Evolutionary conservation across 2,329 filamentous ascomycete genomes (phyloP).

Genomic region (Ophiostoma sp.): DNA sequence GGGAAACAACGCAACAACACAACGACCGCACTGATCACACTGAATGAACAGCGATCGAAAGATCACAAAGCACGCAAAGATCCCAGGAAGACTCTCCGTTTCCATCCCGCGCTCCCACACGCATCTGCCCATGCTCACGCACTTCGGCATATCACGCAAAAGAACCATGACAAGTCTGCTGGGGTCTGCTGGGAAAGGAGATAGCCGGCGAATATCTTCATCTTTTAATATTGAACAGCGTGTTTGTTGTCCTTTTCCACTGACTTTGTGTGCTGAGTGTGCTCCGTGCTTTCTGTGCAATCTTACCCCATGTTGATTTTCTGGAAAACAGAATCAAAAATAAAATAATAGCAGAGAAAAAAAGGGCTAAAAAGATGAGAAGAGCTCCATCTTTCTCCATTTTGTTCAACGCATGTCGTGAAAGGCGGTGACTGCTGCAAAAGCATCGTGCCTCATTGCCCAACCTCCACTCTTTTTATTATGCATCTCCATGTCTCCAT

Average conservation of each 20-base stretch:
- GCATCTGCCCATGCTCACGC: background rate
- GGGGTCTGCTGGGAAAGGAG: background rate
- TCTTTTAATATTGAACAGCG: background rate
- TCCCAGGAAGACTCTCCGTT: background rate
- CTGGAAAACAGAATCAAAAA: background rate
- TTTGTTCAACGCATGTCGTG: background rate
- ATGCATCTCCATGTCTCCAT: background rate
- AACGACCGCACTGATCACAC: background rate
- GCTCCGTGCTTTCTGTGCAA: slow-evolving; percentile 1
- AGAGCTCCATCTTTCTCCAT: background rate
- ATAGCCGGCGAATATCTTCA: background rate
- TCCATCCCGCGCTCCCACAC: background rate
- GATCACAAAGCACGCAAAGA: slow-evolving; percentile 11
- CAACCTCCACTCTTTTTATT: slow-evolving; percentile 14
- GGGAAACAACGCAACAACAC: background rate
- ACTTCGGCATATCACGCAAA: background rate
- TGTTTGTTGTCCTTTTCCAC: background rate
- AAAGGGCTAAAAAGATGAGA: background rate
- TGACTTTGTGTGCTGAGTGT: slow-evolving; percentile 1
- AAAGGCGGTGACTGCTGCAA: background rate
- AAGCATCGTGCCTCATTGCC: slow-evolving; percentile 5
- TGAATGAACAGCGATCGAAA: too few species aligned
- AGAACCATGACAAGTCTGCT: background rate
- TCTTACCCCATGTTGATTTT: slow-evolving; percentile 8
- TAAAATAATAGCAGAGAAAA: background rate